Evolutionary conservation across 2,329 filamentous ascomycete genomes (phyloP).

Genomic region (Aspergillus sp.): DNA sequence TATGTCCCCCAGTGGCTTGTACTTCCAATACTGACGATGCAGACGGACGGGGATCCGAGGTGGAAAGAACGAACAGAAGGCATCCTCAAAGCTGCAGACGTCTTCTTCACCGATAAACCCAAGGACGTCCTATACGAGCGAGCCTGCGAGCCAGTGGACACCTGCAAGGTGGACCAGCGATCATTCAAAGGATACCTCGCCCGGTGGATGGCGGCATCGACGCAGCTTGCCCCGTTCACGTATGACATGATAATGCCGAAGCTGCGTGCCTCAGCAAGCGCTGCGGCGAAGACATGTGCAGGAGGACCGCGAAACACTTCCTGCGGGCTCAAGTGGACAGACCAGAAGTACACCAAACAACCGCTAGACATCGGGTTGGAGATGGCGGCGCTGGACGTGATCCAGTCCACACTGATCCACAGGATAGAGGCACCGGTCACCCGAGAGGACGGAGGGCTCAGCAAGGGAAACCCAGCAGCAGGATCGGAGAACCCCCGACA

Average conservation of each 20-base stretch:
- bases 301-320: constrained; percentile 43
- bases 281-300: constrained; percentile 55
- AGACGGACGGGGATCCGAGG: constrained; percentile 38
- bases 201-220: constrained; percentile 59
- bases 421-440: constrained; percentile 33
- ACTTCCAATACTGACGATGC: background rate
- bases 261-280: constrained; percentile 54
- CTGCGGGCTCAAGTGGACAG: constrained; percentile 45
- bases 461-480: constrained; percentile 32
- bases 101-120: constrained; percentile 51
- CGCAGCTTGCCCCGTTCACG: constrained; percentile 60
- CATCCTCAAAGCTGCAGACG: constrained; percentile 54
- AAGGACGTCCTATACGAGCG: constrained; percentile 57
- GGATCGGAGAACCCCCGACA: constrained; percentile 19
- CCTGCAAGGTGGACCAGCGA: constrained; percentile 63
- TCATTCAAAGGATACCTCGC: constrained; percentile 67
- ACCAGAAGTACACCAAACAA: constrained; percentile 35
- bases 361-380: constrained; percentile 40
- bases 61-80: constrained; percentile 56
- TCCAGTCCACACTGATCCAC: constrained; percentile 35
- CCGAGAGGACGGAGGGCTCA: constrained; percentile 31
- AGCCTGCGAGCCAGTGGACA: constrained; percentile 56
- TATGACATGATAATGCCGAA: constrained; percentile 51
- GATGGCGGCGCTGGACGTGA: constrained; percentile 39
- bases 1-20: constrained; percentile 24